Evolutionary conservation across 371 early-diverging fungal genomes (phyloP).

Genomic region (Nematocida ausubeli): DNA sequence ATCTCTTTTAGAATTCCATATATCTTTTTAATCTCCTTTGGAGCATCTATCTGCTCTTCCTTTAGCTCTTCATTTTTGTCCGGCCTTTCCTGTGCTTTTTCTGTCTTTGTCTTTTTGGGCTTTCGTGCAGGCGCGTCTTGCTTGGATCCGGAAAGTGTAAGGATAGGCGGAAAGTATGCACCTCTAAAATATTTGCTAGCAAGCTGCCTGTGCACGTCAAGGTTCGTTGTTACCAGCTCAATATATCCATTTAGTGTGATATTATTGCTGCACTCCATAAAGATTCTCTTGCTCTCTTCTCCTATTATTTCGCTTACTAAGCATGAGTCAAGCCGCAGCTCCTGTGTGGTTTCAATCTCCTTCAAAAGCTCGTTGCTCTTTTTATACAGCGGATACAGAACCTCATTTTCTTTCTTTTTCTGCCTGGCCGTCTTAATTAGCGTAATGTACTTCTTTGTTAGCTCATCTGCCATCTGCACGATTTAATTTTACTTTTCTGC

Average conservation of each 20-base stretch:
- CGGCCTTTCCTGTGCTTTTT: conserved; percentile 21
- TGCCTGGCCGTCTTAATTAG: conserved; percentile 53
- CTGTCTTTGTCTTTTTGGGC: conserved; percentile 21
- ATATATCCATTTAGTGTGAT: conserved; percentile 17
- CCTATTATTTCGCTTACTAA: conserved; percentile 47
- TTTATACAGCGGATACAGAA: conserved; percentile 37
- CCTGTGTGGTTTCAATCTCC: conserved; percentile 48
- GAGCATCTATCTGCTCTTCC: conserved; percentile 31
- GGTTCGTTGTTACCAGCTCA: background rate
- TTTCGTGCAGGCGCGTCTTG: background rate
- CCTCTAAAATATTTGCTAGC: conserved; percentile 2
- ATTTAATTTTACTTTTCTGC: background rate
- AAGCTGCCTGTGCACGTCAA: background rate
- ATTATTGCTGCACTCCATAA: conserved; percentile 40
- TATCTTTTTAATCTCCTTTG: conserved; percentile 39
- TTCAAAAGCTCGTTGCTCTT: conserved; percentile 56
- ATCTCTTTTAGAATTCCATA: conserved; percentile 39
- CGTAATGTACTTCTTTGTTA: conserved; percentile 52
- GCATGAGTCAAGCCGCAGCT: conserved; percentile 62
- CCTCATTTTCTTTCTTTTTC: conserved; percentile 55
- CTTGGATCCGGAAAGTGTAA: background rate
- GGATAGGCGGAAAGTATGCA: conserved; percentile 8
- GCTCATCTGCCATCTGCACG: background rate
- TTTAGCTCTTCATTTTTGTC: conserved; percentile 5
- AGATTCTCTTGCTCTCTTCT: conserved; percentile 37